Percentiles rank a stretch among this genome's conserved stretches.
These are phyloP conservation scores for Neoboletus brunneissimus DNA, from an alignment of 768 basidiomycete genomes.

Conservation along the genomic window DNA sequence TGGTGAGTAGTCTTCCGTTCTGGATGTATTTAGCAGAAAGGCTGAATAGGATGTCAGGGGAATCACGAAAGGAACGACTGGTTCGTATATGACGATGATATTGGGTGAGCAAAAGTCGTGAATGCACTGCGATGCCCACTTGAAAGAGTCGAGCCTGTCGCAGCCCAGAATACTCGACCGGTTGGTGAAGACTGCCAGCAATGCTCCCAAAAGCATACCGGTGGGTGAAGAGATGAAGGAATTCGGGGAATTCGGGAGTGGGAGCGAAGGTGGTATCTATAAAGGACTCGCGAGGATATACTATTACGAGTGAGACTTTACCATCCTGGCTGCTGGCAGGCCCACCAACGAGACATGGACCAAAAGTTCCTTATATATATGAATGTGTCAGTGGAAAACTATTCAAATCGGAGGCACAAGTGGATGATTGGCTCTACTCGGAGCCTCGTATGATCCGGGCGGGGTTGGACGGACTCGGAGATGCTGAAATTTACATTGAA, in stretches of 20 bases:
- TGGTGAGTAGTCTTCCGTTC: conserved; percentile 37
- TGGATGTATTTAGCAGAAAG: not conserved
- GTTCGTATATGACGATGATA: conserved; percentile 55
- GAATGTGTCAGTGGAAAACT: not conserved
- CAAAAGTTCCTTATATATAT: conserved; percentile 15
- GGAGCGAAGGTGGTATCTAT: conserved; percentile 43
- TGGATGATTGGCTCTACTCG: conserved; percentile 13
- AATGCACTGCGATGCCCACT: conserved; percentile 1
- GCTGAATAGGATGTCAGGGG: conserved; percentile 36
- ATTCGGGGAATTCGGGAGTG: conserved; percentile 53
- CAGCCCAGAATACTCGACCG: conserved; percentile 44
- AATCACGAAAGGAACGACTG: conserved; percentile 53
- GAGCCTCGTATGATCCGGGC: not conserved
- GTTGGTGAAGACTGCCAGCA: conserved; percentile 35
- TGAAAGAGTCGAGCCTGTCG: conserved; percentile 44
- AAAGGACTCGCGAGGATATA: conserved; percentile 47
- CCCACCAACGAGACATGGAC: not conserved
- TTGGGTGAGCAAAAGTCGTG: conserved; percentile 37
- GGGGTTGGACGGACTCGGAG: not conserved
- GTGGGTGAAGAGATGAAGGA: conserved; percentile 63
- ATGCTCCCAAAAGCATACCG: conserved; percentile 65
- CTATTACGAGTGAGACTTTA: not conserved
- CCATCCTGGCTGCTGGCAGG: not conserved
- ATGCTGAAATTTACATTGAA: not conserved
- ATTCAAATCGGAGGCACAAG: conserved; percentile 11